Conservation (phyloP, 2,329 filamentous ascomycete genomes). For the Pseudomassariella vexata region DNA sequence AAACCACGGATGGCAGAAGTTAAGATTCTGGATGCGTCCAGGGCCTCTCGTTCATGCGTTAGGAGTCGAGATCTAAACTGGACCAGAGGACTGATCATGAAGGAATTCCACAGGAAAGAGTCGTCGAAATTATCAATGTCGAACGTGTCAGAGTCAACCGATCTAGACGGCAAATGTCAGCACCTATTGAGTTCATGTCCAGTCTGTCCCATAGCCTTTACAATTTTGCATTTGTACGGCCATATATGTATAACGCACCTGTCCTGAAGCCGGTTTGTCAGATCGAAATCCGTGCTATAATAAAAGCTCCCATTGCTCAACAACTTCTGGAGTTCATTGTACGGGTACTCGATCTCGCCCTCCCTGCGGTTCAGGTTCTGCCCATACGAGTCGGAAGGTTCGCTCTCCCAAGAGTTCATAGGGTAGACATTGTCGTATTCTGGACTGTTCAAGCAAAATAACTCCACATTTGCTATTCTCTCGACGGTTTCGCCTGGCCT, state of each 20-base stretch:
- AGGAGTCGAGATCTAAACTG: slow-evolving; percentile 81
- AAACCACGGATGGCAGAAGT: slow-evolving; percentile 94
- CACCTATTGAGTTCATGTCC: too few relatives aligned
- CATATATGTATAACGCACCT: too few relatives aligned
- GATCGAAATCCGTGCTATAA: slow-evolving; percentile 96
- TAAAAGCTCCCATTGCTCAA: slow-evolving; percentile 93
- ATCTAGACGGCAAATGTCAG: too few relatives aligned
- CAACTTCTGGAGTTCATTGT: slow-evolving; percentile 83
- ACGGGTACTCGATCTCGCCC: slow-evolving; percentile 75
- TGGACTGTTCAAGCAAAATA: slow-evolving; percentile 83
- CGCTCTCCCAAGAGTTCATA: slow-evolving; percentile 45
- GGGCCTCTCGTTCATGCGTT: slow-evolving; percentile 64
- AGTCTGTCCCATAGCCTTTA: too few relatives aligned
- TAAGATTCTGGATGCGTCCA: slow-evolving; percentile 84
- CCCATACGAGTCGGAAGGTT: slow-evolving; percentile 43
- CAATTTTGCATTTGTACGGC: too few relatives aligned
- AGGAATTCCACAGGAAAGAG: slow-evolving; percentile 94
- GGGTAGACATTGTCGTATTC: slow-evolving; percentile 75
- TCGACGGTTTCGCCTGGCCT: slow-evolving; percentile 85
- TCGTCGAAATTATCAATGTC: slow-evolving; percentile 91
- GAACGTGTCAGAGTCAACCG: slow-evolving; percentile 70
- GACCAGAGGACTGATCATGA: slow-evolving; percentile 92
- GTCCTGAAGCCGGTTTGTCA: slow-evolving; percentile 89
- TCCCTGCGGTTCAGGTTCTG: slow-evolving; percentile 60
- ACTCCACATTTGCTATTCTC: slow-evolving; percentile 80